Evolutionary conservation across 495 filamentous ascomycete species (phyloP).

Genomic region (Talaromyces nanjingensis): DNA sequence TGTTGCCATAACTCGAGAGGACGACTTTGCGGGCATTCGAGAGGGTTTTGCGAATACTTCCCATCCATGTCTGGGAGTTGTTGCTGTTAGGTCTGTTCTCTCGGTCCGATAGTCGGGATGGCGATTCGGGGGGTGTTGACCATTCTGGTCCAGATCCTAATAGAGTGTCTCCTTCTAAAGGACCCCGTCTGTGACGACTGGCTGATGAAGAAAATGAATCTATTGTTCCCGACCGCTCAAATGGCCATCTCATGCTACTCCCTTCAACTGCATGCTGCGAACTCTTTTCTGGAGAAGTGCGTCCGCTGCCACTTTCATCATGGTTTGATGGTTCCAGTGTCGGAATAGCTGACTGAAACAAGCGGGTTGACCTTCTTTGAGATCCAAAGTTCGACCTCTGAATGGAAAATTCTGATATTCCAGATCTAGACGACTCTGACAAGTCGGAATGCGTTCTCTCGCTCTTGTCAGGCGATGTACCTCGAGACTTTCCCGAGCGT

Average conservation of each 20-base stretch:
- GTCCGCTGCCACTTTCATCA: conserved; percentile 16
- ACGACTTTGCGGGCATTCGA: conserved; percentile 30
- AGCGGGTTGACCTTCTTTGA: conserved; percentile 21
- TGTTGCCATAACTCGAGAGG: background rate
- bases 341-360: conserved; percentile 11
- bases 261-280: conserved; percentile 11
- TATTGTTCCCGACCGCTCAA: conserved; percentile 36
- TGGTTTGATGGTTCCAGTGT: conserved; percentile 5
- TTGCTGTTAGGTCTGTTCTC: conserved; percentile 25
- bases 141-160: conserved; percentile 34
- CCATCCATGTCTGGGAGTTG: conserved; percentile 44
- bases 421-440: conserved; percentile 40
- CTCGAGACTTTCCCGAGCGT: conserved; percentile 16
- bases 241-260: conserved; percentile 18
- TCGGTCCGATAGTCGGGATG: conserved; percentile 17
- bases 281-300: conserved; percentile 15
- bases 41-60: conserved; percentile 48
- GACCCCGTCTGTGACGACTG: conserved; percentile 50
- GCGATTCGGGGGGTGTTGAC: conserved; percentile 13
- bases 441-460: conserved; percentile 52
- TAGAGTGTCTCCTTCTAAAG: conserved; percentile 59
- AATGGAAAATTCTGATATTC: conserved; percentile 20
- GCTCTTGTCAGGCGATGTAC: conserved; percentile 40
- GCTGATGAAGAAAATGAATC: conserved; percentile 60
- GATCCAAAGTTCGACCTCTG: conserved; percentile 15